A percentile compares a stretch with the other conserved stretches of the same genome.
These are phyloP conservation scores for Populus deltoides DNA, from an alignment of 345 rosid species.

Conservation along the genomic window DNA sequence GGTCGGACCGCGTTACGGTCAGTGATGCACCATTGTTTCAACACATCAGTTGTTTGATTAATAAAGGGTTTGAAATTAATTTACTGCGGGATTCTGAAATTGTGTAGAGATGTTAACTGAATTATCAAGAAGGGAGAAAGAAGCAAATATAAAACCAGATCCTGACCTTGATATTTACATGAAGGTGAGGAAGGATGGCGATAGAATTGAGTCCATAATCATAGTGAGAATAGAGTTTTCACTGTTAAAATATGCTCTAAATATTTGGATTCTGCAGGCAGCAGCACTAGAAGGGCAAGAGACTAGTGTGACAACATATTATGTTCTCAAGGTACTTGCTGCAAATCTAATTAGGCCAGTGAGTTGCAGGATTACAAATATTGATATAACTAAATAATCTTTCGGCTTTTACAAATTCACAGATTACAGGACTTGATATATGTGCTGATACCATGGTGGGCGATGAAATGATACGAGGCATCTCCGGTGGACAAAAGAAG, in stretches of 20 bases:
- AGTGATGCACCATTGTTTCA: conserved; percentile 12
- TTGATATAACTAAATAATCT: background rate
- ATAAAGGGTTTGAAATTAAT: background rate
- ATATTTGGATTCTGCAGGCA: conserved; percentile 44
- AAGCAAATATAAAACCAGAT: conserved; percentile 81
- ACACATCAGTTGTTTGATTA: background rate
- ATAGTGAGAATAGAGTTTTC: background rate
- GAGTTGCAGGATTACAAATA: background rate
- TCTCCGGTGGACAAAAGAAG: conserved; percentile 61
- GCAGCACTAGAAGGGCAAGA: conserved; percentile 63
- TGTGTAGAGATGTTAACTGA: conserved; percentile 64
- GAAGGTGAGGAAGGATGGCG: conserved; percentile 44
- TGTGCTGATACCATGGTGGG: conserved; percentile 64
- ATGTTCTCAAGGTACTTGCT: conserved; percentile 59
- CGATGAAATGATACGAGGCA: conserved; percentile 56
- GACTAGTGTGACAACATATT: conserved; percentile 66
- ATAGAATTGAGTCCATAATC: background rate
- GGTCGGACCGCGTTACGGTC: conserved; percentile 55
- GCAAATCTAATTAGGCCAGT: background rate
- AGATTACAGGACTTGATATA: conserved; percentile 60
- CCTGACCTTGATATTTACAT: conserved; percentile 78
- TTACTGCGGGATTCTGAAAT: background rate
- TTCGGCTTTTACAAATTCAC: background rate
- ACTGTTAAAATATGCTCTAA: background rate
- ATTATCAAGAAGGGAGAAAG: conserved; percentile 71